Conservation (phyloP, 2,329 filamentous ascomycete species). For the Ceratocystis albifundus region DNA sequence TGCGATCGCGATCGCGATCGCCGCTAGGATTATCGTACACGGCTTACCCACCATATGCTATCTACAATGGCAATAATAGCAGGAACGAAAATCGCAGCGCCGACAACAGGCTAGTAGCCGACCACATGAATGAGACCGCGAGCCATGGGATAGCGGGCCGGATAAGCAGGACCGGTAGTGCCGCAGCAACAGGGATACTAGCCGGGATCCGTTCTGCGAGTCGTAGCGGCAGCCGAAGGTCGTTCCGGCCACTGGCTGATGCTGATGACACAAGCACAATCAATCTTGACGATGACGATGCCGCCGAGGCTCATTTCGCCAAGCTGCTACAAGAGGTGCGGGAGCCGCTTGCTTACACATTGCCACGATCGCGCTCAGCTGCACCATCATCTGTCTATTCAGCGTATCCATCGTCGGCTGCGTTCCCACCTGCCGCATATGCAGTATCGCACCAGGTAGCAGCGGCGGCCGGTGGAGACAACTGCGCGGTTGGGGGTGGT, state of each 20-base stretch:
- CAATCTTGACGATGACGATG: conserved; percentile 13
- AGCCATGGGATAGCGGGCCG: not conserved
- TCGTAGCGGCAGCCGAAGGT: conserved; percentile 7
- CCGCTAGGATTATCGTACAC: conserved; percentile 8
- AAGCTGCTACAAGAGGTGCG: conserved; percentile 11
- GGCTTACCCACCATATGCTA: not conserved
- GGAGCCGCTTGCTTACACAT: not conserved
- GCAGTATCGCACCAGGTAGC: not conserved
- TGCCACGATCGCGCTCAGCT: not conserved
- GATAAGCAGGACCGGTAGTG: not conserved
- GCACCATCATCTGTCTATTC: conserved; percentile 9
- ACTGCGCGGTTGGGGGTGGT: not conserved
- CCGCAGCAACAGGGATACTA: not conserved
- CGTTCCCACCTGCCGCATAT: not conserved
- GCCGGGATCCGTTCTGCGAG: not conserved
- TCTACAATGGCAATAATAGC: not conserved
- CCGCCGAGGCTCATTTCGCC: conserved; percentile 16
- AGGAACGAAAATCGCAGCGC: not conserved
- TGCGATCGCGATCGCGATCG: not conserved
- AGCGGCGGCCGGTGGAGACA: not conserved
- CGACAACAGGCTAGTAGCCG: too few relatives aligned
- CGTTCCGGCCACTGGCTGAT: not conserved
- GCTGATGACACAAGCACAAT: conserved; percentile 8
- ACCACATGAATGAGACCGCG: not conserved
- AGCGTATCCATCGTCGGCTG: not conserved